A percentile compares a stretch with the other conserved stretches of the same genome.
Conservation (phyloP, 495 filamentous ascomycete species). For the Talaromyces wortmannii region DNA sequence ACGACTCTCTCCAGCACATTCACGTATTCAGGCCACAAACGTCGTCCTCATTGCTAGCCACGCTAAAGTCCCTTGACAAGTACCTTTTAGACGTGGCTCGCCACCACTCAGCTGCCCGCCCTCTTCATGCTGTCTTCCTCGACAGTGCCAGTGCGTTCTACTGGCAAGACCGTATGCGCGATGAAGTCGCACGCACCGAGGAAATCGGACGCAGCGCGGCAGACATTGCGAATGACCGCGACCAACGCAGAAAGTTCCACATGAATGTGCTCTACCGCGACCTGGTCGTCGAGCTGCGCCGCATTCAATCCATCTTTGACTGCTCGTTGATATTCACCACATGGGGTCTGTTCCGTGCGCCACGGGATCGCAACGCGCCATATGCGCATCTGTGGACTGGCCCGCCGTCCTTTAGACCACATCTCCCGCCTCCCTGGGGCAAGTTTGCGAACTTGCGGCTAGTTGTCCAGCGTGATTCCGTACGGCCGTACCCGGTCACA, state of each 20-base stretch:
- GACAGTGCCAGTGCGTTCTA: slow-evolving; percentile 51
- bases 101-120: slow-evolving; percentile 40
- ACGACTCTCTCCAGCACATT: slow-evolving; percentile 35
- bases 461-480: slow-evolving; percentile 33
- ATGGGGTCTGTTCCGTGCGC: slow-evolving; percentile 5
- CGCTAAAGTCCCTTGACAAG: slow-evolving; percentile 32
- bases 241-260: slow-evolving; percentile 21
- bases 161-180: slow-evolving; percentile 47
- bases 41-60: slow-evolving; percentile 43
- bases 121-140: slow-evolving; percentile 43
- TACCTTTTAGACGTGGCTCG: slow-evolving; percentile 44
- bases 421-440: slow-evolving; percentile 42
- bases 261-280: slow-evolving; percentile 28
- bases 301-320: slow-evolving; percentile 26
- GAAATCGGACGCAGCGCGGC: slow-evolving; percentile 24
- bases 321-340: slow-evolving; percentile 34
- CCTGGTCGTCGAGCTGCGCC: slow-evolving; percentile 24
- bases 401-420: slow-evolving; percentile 27
- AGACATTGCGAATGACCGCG: slow-evolving; percentile 24
- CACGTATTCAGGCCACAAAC: slow-evolving; percentile 52
- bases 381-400: slow-evolving; percentile 26
- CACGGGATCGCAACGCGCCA: background rate
- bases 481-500: slow-evolving; percentile 45
- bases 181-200: slow-evolving; percentile 34
- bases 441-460: slow-evolving; percentile 39